Base-by-base conservation (phyloP, 768 basidiomycete genomes). In the Ramaria rubella region DNA sequence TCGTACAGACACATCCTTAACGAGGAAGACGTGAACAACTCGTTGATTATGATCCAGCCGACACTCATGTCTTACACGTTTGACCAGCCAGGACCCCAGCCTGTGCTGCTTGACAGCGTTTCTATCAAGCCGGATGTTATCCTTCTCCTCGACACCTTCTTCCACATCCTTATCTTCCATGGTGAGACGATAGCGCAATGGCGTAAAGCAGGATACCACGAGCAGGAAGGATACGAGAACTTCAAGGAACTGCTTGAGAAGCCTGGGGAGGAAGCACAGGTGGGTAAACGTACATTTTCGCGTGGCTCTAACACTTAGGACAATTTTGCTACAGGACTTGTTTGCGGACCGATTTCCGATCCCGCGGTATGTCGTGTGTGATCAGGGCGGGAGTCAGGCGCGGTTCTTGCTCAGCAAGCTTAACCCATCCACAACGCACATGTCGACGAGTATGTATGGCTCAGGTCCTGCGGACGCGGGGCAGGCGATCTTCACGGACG, bases 101-200 rank as follows among this genome's bases (percentile, higher is more conserved):
- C 96, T 17, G 95, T 98, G 30, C 77, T 99, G 19, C 84, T 99
- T 30, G 96, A 99, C 75, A 94, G 91, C 52, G 86, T 99, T 44
- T 98, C 95, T 49, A 97, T 98, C 74, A 94, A 95, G 70, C 89
- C 90, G 43, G 96, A 98, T 65, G 92, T 94, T 60, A 86, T 99
- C 66, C 84, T 99, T 29, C 81, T 99, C 9, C 86, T 99, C 53
- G 96, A 99, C 67, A 98, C 95, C 2, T 99, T 95, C 81, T 98
- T 99, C 92, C 95, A 99, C 68, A 96, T 98, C 63, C 86, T 98
- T 64, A 98, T 99, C 70, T 98, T 96, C 87, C 96, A 99, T 68
- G 96, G 96, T 21, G 92, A 95, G 70, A 90, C 92, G 21, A 81
- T 99, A 48, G 94, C 96, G 0, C 88, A 94, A 69, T 99, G 96